Conservation (phyloP, 768 basidiomycete species). For the Mycena venus region DNA sequence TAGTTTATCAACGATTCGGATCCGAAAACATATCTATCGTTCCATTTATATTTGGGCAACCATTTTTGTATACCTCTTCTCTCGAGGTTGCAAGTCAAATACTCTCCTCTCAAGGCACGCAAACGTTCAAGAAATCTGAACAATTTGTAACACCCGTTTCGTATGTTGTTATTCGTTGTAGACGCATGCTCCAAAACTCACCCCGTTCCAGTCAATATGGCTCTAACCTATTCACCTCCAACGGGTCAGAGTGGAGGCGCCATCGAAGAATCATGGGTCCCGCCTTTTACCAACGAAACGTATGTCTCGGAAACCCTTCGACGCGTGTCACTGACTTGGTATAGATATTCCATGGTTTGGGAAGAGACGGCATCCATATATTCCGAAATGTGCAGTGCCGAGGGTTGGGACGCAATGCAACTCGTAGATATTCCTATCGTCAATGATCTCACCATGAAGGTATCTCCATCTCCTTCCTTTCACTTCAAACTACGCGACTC, state of each 20-base stretch:
- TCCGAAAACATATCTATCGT: neutral
- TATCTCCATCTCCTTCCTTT: neutral
- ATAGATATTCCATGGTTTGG: conserved; percentile 54
- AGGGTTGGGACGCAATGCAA: conserved; percentile 43
- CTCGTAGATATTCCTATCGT: conserved; percentile 39
- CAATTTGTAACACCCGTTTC: neutral
- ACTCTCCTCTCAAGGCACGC: neutral
- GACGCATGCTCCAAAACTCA: neutral
- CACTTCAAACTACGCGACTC: no score
- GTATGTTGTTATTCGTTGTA: neutral
- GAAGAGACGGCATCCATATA: conserved; percentile 46
- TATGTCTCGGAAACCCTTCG: conserved; percentile 41
- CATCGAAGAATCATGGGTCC: conserved; percentile 61
- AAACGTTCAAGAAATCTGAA: neutral
- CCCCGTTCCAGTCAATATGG: conserved; percentile 55
- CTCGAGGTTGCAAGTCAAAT: neutral
- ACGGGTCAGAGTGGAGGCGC: conserved; percentile 59
- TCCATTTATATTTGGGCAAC: neutral
- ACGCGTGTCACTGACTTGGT: conserved; percentile 2
- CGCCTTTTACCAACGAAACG: conserved; percentile 58
- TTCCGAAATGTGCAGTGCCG: conserved; percentile 47
- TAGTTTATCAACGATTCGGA: neutral
- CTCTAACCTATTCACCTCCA: conserved; percentile 60
- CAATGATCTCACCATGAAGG: conserved; percentile 48
- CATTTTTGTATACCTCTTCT: neutral